Conservation (phyloP, 768 basidiomycete species). For the Hemileccinum rubropunctum region DNA sequence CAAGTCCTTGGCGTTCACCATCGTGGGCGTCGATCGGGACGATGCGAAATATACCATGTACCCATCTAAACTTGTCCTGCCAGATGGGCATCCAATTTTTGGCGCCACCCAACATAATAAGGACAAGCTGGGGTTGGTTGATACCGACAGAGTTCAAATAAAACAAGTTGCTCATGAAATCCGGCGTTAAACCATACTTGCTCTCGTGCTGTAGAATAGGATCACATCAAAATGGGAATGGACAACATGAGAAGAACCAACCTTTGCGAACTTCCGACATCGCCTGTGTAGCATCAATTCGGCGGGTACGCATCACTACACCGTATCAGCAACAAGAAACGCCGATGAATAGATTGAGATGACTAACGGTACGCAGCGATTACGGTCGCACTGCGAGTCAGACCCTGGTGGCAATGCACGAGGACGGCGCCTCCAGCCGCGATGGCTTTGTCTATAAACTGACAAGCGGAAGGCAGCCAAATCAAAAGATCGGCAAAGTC, state of each 20-base stretch:
- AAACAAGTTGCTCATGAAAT: constrained; percentile 73
- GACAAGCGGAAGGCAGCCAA: constrained; percentile 61
- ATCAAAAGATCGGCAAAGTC: constrained; percentile 69
- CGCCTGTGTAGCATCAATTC: constrained; percentile 55
- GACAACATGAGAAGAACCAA: constrained; percentile 25
- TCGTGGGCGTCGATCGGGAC: constrained; percentile 1
- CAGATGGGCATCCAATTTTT: constrained; percentile 49
- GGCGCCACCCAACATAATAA: constrained; percentile 66
- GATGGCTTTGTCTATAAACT: constrained; percentile 63
- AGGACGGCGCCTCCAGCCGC: constrained; percentile 57
- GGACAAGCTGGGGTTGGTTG: constrained; percentile 57
- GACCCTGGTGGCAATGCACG: constrained; percentile 65
- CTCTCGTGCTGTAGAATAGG: constrained; percentile 51
- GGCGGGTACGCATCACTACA: constrained; percentile 66
- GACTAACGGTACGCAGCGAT: constrained; percentile 74
- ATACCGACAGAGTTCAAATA: constrained; percentile 74
- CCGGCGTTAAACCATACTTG: constrained; percentile 80
- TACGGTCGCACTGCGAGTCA: constrained; percentile 66
- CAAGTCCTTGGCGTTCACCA: background rate
- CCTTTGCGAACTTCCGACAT: constrained; percentile 60
- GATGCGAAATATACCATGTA: background rate
- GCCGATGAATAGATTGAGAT: background rate
- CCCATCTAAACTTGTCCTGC: constrained; percentile 24
- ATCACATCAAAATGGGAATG: constrained; percentile 1
- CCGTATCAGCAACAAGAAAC: constrained; percentile 11